Evolutionary conservation across 495 filamentous ascomycete genomes (phyloP).

Genomic region (Trypethelium eluteriae): DNA sequence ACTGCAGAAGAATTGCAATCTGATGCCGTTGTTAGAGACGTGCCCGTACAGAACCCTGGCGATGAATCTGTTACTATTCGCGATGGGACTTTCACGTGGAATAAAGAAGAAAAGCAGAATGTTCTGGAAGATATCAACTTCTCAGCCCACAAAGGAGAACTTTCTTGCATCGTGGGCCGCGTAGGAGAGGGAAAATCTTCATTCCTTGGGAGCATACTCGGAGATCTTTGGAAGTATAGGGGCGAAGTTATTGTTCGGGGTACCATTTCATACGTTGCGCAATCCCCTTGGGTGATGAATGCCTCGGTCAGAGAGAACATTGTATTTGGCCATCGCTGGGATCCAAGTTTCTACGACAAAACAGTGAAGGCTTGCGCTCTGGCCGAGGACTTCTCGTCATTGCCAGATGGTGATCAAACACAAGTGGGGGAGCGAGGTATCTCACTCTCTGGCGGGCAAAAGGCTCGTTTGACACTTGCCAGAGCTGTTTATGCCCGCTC

Average conservation of each 20-base stretch:
- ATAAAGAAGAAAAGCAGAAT: slow-evolving; percentile 58
- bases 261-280: slow-evolving; percentile 79
- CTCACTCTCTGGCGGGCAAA: slow-evolving; percentile 93
- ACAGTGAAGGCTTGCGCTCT: slow-evolving; percentile 93
- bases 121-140: slow-evolving; percentile 75
- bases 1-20: slow-evolving; percentile 81
- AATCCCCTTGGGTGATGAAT: slow-evolving; percentile 96
- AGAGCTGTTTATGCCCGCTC: slow-evolving; percentile 93
- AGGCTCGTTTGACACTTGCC: slow-evolving; percentile 88
- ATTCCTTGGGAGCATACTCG: slow-evolving; percentile 75
- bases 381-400: slow-evolving; percentile 77
- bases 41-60: slow-evolving; percentile 59
- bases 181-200: slow-evolving; percentile 95
- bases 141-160: slow-evolving; percentile 78
- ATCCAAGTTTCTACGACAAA: slow-evolving; percentile 88
- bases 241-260: slow-evolving; percentile 80
- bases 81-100: slow-evolving; percentile 91
- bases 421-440: slow-evolving; percentile 97
- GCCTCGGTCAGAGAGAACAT: slow-evolving; percentile 95
- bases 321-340: slow-evolving; percentile 90
- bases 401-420: slow-evolving; percentile 94
- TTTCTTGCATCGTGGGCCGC: slow-evolving; percentile 88
- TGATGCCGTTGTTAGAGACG: slow-evolving; percentile 66
- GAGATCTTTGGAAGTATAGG: slow-evolving; percentile 82
- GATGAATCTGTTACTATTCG: slow-evolving; percentile 78